These are phyloP conservation scores for Podila verticillata DNA, from an alignment of 192 early-diverging fungal species.

Conservation along the genomic window DNA sequence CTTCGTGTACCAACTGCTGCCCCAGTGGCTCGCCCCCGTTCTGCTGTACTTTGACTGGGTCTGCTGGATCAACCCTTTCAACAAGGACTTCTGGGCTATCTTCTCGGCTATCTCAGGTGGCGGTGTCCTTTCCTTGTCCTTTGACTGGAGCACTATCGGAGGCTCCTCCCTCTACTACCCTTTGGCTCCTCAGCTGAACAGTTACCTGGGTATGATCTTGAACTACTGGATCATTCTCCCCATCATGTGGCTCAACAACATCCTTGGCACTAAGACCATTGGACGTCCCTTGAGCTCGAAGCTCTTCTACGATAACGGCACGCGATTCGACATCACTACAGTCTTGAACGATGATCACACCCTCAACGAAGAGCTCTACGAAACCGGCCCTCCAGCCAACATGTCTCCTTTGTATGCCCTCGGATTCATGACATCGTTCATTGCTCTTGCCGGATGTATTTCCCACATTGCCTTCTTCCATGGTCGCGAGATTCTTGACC, in stretches of 20 bases:
- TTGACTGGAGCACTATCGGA: slow-evolving; percentile 71
- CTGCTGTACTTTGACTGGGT: slow-evolving; percentile 36
- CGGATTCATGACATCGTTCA: slow-evolving; percentile 50
- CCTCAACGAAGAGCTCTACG: slow-evolving; percentile 58
- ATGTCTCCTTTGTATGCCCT: slow-evolving; percentile 57
- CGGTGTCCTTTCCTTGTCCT: slow-evolving; percentile 73
- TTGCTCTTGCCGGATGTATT: slow-evolving; percentile 58
- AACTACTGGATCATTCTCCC: slow-evolving; percentile 82
- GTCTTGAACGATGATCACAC: slow-evolving; percentile 68
- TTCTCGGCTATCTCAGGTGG: slow-evolving; percentile 62
- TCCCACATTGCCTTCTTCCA: slow-evolving; percentile 67
- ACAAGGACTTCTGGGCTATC: slow-evolving; percentile 34
- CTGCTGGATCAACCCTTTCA: slow-evolving; percentile 37
- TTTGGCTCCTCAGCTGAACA: slow-evolving; percentile 33
- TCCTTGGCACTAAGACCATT: slow-evolving; percentile 29
- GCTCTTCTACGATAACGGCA: slow-evolving; percentile 24
- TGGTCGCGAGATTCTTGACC: slow-evolving; percentile 63
- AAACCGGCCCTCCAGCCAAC: slow-evolving; percentile 55
- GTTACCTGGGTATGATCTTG: slow-evolving; percentile 69
- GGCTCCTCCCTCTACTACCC: slow-evolving; percentile 26
- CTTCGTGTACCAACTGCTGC: slow-evolving; percentile 62
- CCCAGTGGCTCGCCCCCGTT: slow-evolving; percentile 26
- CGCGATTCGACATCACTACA: slow-evolving; percentile 36
- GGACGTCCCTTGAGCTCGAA: slow-evolving; percentile 20
- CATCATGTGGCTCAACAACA: slow-evolving; percentile 69